Base-by-base conservation (phyloP, 2,329 filamentous ascomycete species). In the Microcyclospora tardicrescens region DNA sequence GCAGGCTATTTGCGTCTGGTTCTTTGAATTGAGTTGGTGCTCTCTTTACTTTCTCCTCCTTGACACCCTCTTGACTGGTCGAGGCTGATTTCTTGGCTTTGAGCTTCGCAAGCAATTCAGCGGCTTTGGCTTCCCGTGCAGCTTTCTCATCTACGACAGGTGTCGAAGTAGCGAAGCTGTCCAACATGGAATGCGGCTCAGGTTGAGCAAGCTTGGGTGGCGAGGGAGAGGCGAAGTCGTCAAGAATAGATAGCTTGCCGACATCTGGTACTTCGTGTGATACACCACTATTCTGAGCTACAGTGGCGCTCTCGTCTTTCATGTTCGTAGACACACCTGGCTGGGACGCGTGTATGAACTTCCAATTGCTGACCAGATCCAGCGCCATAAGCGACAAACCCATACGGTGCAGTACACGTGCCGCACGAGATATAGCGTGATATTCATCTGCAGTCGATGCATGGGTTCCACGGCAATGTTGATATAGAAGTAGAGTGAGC, bases 301-400 rank as follows among this genome's bases (percentile, higher is more conserved):
- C 19, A 5, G 19, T 24, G 19, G 19, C 19, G 19, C 19, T 24
- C 4, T 4, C 4, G 19, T 24, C 8, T 8, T 8, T 24, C 19
- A 24, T 24, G 19, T 4, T 24, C 19, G 19, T 4, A 24, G 8
- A 24, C 19, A 24, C 13, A 24, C 14, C 33, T 12, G 33, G 6
- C 4, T 52, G 52, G 9, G 48, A 45, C 12, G 45, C 43, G 9
- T 50, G 50, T 31, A 84, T 65, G 58, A 93, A 91, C 52, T 85
- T 78, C 84, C 85, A 93, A 47, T 81, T 84, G 24, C 77, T 74
- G 11, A 91, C 82, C 5, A 96, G 66, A 52, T 93, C 84, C 4
- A 96, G 66, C 1, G 87, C 91, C 0, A 96, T 72, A 8, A 94
- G 61, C 59, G 95, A 89, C 55, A 91, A 93, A 2, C 91, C 59